Evolutionary conservation across 108 stramenopile genomes (phyloP).

Genomic region (Discostella pseudostelligera): DNA sequence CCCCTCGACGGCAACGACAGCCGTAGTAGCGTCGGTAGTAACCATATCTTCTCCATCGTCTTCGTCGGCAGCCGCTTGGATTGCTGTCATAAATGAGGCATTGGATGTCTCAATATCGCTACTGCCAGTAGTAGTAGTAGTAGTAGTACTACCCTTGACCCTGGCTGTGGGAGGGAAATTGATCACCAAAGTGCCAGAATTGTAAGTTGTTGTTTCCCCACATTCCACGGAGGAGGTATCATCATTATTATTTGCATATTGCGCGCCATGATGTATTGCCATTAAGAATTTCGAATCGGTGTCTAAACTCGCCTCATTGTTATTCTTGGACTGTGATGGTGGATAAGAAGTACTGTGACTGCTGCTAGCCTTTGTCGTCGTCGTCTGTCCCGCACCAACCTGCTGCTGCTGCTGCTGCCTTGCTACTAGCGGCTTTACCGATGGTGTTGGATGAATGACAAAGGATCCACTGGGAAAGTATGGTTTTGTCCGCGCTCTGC

Average conservation of each 20-base stretch:
- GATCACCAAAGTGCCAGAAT: conserved; percentile 35
- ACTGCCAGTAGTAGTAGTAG: too few species aligned
- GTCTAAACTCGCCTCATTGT: background rate
- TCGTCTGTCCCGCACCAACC: too few species aligned
- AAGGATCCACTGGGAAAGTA: conserved; percentile 7
- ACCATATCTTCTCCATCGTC: background rate
- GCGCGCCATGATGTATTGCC: conserved; percentile 27
- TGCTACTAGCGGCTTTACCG: background rate
- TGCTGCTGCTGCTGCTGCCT: background rate
- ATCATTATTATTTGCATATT: conserved; percentile 3
- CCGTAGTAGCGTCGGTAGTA: background rate
- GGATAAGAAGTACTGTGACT: too few species aligned
- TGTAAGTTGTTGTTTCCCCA: background rate
- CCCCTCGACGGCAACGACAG: conserved; percentile 9
- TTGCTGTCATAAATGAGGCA: conserved; percentile 41
- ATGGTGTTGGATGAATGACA: background rate
- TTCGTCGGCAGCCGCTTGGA: conserved; percentile 31
- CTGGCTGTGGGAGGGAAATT: background rate
- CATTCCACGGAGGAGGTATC: conserved; percentile 7
- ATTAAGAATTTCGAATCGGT: conserved; percentile 35
- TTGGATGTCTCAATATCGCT: conserved; percentile 6
- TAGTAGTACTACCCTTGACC: background rate
- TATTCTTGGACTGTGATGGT: background rate
- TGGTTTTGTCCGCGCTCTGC: conserved; percentile 3
- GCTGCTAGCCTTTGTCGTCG: background rate